Conservation (phyloP, 2,329 filamentous ascomycete species). For the Colletotrichum echinochloae region DNA sequence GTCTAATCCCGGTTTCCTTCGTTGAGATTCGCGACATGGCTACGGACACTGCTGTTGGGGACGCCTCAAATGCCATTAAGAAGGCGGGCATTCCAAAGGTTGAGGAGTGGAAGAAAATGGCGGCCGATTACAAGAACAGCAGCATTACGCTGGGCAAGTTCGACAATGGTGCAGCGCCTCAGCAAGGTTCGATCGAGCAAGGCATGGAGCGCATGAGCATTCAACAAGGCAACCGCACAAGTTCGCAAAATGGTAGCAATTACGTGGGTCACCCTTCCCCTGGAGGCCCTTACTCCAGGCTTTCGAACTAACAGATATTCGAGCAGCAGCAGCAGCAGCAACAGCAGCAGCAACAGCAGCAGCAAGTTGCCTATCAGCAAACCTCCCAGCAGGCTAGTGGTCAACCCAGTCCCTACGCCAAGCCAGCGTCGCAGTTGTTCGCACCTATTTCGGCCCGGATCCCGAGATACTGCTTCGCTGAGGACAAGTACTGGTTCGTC, state of each 20-base stretch:
- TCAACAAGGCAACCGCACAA: conserved; percentile 65
- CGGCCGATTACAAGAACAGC: conserved; percentile 98
- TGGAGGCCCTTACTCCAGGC: neutral
- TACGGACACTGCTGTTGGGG: conserved; percentile 82
- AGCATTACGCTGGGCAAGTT: conserved; percentile 97
- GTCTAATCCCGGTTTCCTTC: conserved; percentile 95
- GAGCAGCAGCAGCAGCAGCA: neutral
- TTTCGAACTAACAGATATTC: neutral
- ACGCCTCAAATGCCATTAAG: conserved; percentile 86
- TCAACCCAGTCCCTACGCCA: conserved; percentile 55
- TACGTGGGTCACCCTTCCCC: conserved; percentile 56
- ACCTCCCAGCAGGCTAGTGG: conserved; percentile 49
- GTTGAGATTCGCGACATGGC: conserved; percentile 96
- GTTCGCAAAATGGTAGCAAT: conserved; percentile 59
- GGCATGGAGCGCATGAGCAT: conserved; percentile 85
- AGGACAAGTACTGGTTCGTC: conserved; percentile 99
- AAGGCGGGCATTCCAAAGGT: conserved; percentile 93
- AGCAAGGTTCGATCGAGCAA: conserved; percentile 69
- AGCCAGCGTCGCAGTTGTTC: conserved; percentile 68
- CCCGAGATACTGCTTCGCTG: conserved; percentile 92
- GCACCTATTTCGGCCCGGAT: conserved; percentile 87
- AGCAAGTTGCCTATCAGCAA: conserved; percentile 47
- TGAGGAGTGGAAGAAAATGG: conserved; percentile 99
- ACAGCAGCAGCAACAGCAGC: conserved; percentile 48
- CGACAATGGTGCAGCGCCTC: conserved; percentile 64